These are phyloP conservation scores for Alternaria brassicicola DNA, from an alignment of 2,329 filamentous ascomycete species.

Conservation along the genomic window DNA sequence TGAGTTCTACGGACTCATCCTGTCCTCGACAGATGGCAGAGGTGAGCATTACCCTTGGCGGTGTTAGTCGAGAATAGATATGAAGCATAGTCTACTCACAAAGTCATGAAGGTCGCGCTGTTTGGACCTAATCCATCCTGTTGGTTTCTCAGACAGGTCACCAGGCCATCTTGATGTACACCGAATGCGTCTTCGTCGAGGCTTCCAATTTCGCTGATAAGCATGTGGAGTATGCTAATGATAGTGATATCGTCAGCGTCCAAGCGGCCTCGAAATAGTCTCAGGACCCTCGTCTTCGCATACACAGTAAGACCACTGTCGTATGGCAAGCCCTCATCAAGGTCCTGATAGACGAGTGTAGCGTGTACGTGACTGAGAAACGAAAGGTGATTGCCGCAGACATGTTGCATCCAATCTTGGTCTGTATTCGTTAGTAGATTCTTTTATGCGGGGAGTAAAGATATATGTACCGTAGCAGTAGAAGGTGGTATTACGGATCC, in stretches of 20 bases:
- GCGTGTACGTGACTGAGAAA: conserved; percentile 44
- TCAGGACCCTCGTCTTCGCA: conserved; percentile 40
- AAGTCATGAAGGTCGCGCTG: conserved; percentile 33
- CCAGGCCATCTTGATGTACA: conserved; percentile 38
- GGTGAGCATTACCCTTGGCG: conserved; percentile 29
- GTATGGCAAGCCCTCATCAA: conserved; percentile 33
- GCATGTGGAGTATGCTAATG: conserved; percentile 40
- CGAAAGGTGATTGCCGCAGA: conserved; percentile 39
- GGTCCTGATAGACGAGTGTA: conserved; percentile 43
- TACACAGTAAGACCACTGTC: conserved; percentile 41
- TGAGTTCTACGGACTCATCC: conserved; percentile 22
- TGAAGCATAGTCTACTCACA: conserved; percentile 28
- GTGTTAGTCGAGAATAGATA: not conserved
- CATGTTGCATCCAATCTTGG: conserved; percentile 33
- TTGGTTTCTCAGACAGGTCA: conserved; percentile 31
- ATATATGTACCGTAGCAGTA: conserved; percentile 29
- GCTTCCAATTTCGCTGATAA: conserved; percentile 40
- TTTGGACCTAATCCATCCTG: conserved; percentile 26
- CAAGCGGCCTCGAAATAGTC: conserved; percentile 35
- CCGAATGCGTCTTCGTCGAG: conserved; percentile 38
- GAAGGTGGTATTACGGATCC: conserved; percentile 27
- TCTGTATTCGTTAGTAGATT: conserved; percentile 20
- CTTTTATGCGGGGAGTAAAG: no score
- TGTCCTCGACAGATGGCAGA: conserved; percentile 33
- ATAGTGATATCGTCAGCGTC: conserved; percentile 39